Evolutionary conservation across 2,329 filamentous ascomycete genomes (phyloP), one percentile per base, ranked within the genome.

Genomic region (Trichoderma breve): DNA sequence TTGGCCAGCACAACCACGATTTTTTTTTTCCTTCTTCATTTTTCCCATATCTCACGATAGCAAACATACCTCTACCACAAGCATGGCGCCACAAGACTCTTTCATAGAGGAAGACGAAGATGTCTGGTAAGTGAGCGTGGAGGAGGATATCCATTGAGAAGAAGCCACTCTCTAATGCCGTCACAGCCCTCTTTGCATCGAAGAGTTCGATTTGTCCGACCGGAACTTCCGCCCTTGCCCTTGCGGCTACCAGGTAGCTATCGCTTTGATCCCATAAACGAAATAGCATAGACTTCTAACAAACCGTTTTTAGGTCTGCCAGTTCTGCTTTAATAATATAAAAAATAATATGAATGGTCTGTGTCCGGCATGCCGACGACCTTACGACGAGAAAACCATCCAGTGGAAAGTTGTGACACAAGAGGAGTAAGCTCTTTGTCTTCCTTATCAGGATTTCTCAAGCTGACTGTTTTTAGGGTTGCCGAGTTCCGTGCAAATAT

Each of bases 241-340:
- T 72, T 99, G 96, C 81, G 96, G 96, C 74, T 99, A 99, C 80
- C 95, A 98, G 90, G 95, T 98, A 88, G 55, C 76, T 30, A n/a
- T 53, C 15, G 5, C 26, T 12, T 58, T 18, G 14, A 32, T 26
- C n/a, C 15, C 36, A n/a, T n/a, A 14, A 53, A 24, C 21, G 24
- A 53, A 24, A 61, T 8, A n/a, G 15, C 8, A n/a, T 6, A 30
- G 24, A 15, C 15, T 36, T 7, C 66, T 69, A 8, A 61, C 57
- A 55, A 0, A 43, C 3, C 34, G 8, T 18, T 1, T 14, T 34
- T n/a, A 98, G 95, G 95, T 99, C 81, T 99, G 96, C 83, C 97
- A 99, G 86, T 99, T 99, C 84, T 99, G 96, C 84, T 99, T 95
- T 86, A 98, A 99, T 84, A 99, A 98, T 81, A 97, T 99, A 81